These are phyloP conservation scores for Globisporangium cylindrosporum DNA, from an alignment of 352 stramenopile genomes.

Conservation along the genomic window DNA sequence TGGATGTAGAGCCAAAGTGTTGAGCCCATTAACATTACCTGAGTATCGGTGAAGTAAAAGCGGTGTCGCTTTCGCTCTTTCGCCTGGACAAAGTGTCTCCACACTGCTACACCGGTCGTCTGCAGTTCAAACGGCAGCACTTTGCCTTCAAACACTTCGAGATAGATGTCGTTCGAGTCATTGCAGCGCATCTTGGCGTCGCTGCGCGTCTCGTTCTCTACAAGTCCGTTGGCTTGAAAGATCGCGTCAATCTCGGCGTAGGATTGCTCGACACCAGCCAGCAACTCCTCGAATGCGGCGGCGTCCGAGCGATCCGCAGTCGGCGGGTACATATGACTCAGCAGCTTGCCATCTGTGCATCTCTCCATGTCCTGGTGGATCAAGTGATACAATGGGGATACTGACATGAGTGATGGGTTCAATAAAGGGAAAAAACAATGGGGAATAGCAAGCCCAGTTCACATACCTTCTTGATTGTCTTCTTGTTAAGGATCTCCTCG, in stretches of 20 bases:
- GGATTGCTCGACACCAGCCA: background rate
- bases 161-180: constrained; percentile 23
- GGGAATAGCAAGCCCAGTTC: background rate
- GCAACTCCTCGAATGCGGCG: background rate
- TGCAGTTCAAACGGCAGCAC: constrained; percentile 37
- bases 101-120: constrained; percentile 30
- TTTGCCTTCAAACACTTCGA: constrained; percentile 36
- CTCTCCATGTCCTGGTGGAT: background rate
- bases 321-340: background rate
- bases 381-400: background rate
- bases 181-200: background rate
- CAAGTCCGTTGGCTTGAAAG: constrained; percentile 1
- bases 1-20: background rate
- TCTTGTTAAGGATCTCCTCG: constrained; percentile 38
- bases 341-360: background rate
- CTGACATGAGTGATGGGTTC: no score
- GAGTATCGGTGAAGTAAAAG: background rate
- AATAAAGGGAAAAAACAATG: no score
- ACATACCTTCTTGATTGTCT: background rate
- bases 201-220: background rate
- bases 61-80: constrained; percentile 8
- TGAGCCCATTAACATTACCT: background rate
- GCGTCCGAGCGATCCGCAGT: background rate
- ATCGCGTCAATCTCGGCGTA: background rate
- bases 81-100: constrained; percentile 29